Percentiles rank a stretch among this genome's conserved stretches.
Evolutionary conservation across 2,329 filamentous ascomycete species (phyloP).

Genomic region (Colletotrichum sp.): DNA sequence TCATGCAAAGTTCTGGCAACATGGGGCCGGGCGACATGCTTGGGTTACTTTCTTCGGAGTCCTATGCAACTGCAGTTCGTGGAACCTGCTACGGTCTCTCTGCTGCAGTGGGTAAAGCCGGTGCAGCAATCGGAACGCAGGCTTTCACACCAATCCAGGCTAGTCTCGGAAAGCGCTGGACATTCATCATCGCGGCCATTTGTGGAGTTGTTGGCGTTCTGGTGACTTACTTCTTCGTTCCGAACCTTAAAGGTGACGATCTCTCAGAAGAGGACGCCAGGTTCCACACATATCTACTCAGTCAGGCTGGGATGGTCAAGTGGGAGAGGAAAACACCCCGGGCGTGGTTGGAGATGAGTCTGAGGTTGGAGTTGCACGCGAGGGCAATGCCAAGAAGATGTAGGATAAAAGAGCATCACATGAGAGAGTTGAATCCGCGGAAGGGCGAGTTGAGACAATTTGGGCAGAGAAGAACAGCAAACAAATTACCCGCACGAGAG

Average conservation of each 20-base stretch:
- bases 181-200: constrained; percentile 56
- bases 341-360: neutral
- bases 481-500: neutral
- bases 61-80: constrained; percentile 55
- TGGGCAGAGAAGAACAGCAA: neutral
- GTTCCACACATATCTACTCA: constrained; percentile 47
- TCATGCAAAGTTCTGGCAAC: constrained; percentile 54
- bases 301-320: constrained; percentile 49
- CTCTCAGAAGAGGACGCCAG: constrained; percentile 44
- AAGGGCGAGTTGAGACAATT: neutral
- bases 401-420: neutral
- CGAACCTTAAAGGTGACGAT: constrained; percentile 48
- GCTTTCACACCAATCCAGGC: constrained; percentile 52
- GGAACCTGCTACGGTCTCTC: constrained; percentile 56
- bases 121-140: constrained; percentile 55
- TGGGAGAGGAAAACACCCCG: constrained; percentile 33
- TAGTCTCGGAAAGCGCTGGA: constrained; percentile 51
- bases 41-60: constrained; percentile 53
- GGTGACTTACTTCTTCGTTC: constrained; percentile 52
- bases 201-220: constrained; percentile 50
- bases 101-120: constrained; percentile 54
- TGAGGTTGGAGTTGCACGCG: neutral
- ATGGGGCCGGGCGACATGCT: constrained; percentile 56
- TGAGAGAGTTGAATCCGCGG: neutral
- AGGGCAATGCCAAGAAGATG: neutral